A percentile compares a stretch with the other conserved stretches of the same genome.
These are phyloP conservation scores for Phytophthora rubi DNA, from an alignment of 352 stramenopile genomes.

Conservation along the genomic window DNA sequence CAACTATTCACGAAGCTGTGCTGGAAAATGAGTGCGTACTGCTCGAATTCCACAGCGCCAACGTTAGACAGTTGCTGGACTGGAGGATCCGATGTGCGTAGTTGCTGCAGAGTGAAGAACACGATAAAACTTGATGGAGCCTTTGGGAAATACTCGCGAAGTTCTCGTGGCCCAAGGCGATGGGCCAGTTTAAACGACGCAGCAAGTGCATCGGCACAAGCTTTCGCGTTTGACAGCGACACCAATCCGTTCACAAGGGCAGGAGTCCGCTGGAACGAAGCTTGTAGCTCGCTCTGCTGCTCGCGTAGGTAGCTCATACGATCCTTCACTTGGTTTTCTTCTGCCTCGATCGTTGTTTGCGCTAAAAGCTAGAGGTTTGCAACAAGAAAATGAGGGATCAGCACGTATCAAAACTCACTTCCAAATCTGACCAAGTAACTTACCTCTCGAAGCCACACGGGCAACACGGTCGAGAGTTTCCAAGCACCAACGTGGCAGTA, in stretches of 20 bases:
- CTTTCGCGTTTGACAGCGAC: conserved; percentile 20
- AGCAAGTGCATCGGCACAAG: conserved; percentile 15
- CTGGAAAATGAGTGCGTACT: conserved; percentile 31
- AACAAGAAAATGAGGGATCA: conserved; percentile 2
- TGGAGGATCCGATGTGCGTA: conserved; percentile 8
- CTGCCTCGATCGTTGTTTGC: conserved; percentile 23
- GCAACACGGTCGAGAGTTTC: conserved; percentile 27
- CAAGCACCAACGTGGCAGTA: conserved; percentile 20
- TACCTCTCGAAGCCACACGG: conserved; percentile 33
- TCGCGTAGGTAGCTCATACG: conserved; percentile 19
- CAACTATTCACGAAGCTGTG: conserved; percentile 38
- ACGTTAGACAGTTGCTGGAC: conserved; percentile 2
- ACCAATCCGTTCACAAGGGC: conserved; percentile 24
- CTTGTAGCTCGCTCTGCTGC: conserved; percentile 20
- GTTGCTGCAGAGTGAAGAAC: conserved; percentile 28
- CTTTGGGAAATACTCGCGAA: conserved; percentile 24
- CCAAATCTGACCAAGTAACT: background rate
- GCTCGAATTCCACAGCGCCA: conserved; percentile 24
- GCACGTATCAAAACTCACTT: background rate
- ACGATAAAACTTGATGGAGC: conserved; percentile 29
- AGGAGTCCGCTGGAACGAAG: conserved; percentile 24
- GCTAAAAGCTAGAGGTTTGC: conserved; percentile 20
- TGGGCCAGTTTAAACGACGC: conserved; percentile 24
- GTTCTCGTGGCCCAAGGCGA: background rate
- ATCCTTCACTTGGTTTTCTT: conserved; percentile 24